Base-by-base conservation (phyloP, 306 rosid genomes). In the Lablab purpureus region DNA sequence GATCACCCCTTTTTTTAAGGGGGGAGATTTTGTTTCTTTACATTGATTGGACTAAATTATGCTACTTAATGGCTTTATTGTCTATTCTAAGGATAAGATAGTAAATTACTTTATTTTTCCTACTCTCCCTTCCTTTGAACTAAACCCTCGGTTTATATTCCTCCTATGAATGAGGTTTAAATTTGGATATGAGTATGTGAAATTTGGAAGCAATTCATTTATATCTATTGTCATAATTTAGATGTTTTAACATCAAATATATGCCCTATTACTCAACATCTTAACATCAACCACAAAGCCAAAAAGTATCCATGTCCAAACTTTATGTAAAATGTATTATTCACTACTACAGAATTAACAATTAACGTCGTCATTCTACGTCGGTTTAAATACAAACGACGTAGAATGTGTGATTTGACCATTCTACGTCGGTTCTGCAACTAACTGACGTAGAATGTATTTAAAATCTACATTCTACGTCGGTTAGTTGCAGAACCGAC, bases 201-300 rank as follows among this genome's bases (percentile, higher is more conserved):
- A 45, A 36, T 19, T 45, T 66, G 40, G 62, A 60, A 27, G 47
- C 63, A 41, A 67, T 40, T 74, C 66, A 51, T 56, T 59, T 23
- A 37, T 25, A 62, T 40, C 21, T 27, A 25, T 51, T 27, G 25
- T 14, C n/a, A 27, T 18, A 58, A 60, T 55, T 46, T 4, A 56
- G 43, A 58, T 49, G 36, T 59, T 45, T 27, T 62, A 80, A 43
- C 23, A 45, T 55, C 49, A 74, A 41, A 58, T 14, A 74, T 25
- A 34, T 37, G 19, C 43, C 50, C 60, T 50, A 49, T 0, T 41
- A 56, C 45, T 73, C 40, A 73, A 41, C 37, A n/a, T n/a, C n/a
- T n/a, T n/a, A n/a, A n/a, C n/a, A 60, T 4, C 55, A 54, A 50
- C 41, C 47, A 58, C 8, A 21, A 60, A 68, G 52, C 60, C 68